phyloP scores from a whole-genome alignment of 176 grass and related monocot genomes.

The Zoysia japonica region DNA sequence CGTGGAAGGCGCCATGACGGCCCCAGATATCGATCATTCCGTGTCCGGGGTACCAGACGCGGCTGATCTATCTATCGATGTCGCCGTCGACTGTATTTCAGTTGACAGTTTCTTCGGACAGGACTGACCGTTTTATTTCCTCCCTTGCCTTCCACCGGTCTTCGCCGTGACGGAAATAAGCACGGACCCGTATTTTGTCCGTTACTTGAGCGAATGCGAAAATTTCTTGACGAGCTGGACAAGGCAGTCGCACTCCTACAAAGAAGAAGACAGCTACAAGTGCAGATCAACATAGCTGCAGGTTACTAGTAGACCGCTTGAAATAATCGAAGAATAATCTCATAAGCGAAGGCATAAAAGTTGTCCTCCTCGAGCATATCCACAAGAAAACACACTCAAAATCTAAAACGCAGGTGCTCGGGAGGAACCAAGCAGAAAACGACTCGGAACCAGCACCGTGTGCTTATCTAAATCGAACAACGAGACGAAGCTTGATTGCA shows the following conservation, averaged over 20 bases:
- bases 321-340: background rate
- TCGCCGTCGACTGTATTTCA: background rate
- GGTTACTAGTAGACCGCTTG: too few relatives aligned
- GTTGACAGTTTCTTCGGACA: background rate
- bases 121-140: background rate
- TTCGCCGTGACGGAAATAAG: background rate
- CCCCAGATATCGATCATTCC: background rate
- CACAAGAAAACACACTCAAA: background rate
- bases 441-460: background rate
- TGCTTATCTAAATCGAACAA: background rate
- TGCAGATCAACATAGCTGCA: too few relatives aligned
- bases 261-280: too few relatives aligned
- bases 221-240: background rate
- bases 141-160: background rate
- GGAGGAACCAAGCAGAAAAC: slow-evolving; percentile 34
- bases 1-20: background rate
- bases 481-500: background rate
- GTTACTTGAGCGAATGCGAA: background rate
- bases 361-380: background rate
- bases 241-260: too few relatives aligned
- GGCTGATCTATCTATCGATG: slow-evolving; percentile 1
- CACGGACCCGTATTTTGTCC: background rate
- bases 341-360: background rate
- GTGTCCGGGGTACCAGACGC: background rate
- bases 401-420: background rate